A percentile compares a stretch with the other conserved stretches of the same genome.
phyloP scores from a whole-genome alignment of 805 yeast species.

The Saturnispora hagleri region DNA sequence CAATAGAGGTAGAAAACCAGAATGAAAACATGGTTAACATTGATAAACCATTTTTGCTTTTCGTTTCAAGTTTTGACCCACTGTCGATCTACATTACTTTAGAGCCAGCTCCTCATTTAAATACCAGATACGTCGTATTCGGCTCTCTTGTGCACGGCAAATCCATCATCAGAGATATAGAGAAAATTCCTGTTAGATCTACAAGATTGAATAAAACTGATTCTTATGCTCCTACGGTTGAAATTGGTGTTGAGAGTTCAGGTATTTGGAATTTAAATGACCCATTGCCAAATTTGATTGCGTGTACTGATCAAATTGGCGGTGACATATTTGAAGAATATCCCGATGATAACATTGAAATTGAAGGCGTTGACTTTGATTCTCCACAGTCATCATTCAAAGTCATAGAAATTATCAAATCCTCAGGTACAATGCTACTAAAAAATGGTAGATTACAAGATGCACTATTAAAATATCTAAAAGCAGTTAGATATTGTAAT shows the following conservation, averaged over 20 bases:
- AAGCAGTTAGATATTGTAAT: constrained; percentile 59
- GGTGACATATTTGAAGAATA: constrained; percentile 70
- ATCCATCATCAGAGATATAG: constrained; percentile 59
- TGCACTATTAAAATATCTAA: constrained; percentile 54
- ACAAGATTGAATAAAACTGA: constrained; percentile 20
- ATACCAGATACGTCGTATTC: constrained; percentile 68
- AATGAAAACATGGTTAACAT: constrained; percentile 47
- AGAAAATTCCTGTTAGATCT: constrained; percentile 37
- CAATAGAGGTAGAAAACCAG: constrained; percentile 35
- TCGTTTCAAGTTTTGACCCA: constrained; percentile 58
- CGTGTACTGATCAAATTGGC: constrained; percentile 50
- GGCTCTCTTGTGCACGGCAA: constrained; percentile 64
- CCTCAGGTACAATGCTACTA: constrained; percentile 54
- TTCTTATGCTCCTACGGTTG: constrained; percentile 31
- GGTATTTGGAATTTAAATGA: constrained; percentile 52
- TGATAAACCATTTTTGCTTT: constrained; percentile 43
- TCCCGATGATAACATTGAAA: constrained; percentile 59
- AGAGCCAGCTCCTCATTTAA: constrained; percentile 61
- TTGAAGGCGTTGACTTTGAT: constrained; percentile 44
- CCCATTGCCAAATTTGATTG: constrained; percentile 51
- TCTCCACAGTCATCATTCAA: constrained; percentile 36
- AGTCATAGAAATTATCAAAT: constrained; percentile 50
- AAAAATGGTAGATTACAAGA: constrained; percentile 41
- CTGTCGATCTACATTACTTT: constrained; percentile 70
- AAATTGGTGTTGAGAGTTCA: constrained; percentile 44